These are phyloP conservation scores for Isatis lusitanica DNA, from an alignment of 441 rosid species.

Conservation along the genomic window DNA sequence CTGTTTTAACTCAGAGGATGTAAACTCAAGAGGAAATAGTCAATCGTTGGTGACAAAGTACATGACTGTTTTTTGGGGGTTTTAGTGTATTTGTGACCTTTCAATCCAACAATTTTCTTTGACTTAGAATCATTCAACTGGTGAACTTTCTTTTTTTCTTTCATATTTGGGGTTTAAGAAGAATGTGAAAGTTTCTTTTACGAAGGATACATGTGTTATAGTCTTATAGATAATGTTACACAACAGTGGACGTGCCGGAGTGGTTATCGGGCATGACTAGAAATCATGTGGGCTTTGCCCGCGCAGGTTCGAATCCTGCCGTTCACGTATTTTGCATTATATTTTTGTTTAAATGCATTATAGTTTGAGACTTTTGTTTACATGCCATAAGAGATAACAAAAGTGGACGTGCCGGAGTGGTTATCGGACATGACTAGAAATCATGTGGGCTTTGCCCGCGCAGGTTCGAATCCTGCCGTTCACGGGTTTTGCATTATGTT, in stretches of 20 bases:
- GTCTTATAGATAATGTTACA: no score
- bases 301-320: slow-evolving; percentile 97
- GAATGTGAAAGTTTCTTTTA: background rate
- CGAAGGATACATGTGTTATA: no score
- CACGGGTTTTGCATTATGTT: no score
- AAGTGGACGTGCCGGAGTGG: slow-evolving; percentile 40
- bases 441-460: slow-evolving; percentile 95
- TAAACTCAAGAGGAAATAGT: background rate
- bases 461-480: slow-evolving; percentile 48
- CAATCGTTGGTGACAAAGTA: background rate
- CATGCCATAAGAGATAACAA: no score
- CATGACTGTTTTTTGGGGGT: background rate
- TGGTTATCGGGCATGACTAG: slow-evolving; percentile 87
- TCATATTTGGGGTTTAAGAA: background rate
- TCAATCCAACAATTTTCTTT: background rate
- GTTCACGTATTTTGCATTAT: slow-evolving; percentile 46
- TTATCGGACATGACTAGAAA: slow-evolving; percentile 86
- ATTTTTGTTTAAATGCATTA: no score
- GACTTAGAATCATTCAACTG: background rate
- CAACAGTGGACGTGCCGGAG: slow-evolving; percentile 58
- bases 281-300: slow-evolving; percentile 97
- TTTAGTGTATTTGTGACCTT: background rate
- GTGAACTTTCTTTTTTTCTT: background rate
- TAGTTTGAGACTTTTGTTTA: no score
- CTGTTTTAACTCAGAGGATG: background rate